Evolutionary conservation across 2,329 filamentous ascomycete genomes (phyloP).

Genomic region (Curvularia sp.): DNA sequence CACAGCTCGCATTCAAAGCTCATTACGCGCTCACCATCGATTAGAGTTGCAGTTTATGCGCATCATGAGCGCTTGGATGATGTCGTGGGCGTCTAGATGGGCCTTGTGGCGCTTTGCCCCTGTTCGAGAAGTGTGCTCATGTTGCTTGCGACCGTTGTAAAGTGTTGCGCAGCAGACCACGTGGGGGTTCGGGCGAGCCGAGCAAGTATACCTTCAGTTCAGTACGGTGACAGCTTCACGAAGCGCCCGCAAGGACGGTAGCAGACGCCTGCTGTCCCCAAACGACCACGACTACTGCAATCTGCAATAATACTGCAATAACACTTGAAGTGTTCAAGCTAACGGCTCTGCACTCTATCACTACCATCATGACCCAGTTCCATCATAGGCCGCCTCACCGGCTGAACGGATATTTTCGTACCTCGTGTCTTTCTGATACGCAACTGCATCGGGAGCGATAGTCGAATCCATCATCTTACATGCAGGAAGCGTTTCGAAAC

Average conservation of each 20-base stretch:
- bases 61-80: conserved; percentile 22
- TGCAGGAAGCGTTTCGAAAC: conserved; percentile 39
- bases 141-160: conserved; percentile 7
- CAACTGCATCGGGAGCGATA: conserved; percentile 10
- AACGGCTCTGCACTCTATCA: not conserved
- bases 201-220: conserved; percentile 9
- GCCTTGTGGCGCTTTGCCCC: conserved; percentile 17
- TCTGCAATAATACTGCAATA: conserved; percentile 1
- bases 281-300: not conserved
- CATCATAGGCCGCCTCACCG: not conserved
- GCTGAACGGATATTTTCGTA: not conserved
- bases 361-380: not conserved
- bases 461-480: conserved; percentile 25
- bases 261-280: not conserved
- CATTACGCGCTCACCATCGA: conserved; percentile 30
- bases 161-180: conserved; percentile 15
- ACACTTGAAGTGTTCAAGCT: not conserved
- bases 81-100: conserved; percentile 20
- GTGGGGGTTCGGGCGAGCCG: conserved; percentile 17
- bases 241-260: conserved; percentile 8
- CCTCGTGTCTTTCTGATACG: not conserved
- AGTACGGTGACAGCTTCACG: conserved; percentile 15
- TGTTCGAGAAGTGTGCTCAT: conserved; percentile 14
- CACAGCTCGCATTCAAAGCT: conserved; percentile 21
- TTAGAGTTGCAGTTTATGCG: conserved; percentile 11